Conservation (phyloP, 139 green algal species). For the Haematococcus lacustris region DNA sequence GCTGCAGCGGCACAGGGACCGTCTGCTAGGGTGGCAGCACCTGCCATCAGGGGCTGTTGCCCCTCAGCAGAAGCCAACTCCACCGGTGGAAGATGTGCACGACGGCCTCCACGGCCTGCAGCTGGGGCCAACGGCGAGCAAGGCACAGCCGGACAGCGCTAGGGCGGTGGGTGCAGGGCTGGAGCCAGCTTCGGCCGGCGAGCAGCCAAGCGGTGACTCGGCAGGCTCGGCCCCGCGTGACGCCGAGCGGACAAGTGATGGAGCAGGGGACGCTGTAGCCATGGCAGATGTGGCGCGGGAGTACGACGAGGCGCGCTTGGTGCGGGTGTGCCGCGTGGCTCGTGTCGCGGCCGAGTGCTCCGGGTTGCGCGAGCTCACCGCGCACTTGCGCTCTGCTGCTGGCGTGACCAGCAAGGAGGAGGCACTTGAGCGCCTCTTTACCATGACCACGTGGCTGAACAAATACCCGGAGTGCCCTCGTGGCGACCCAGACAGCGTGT, state of each 20-base stretch:
- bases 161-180: not conserved
- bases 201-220: no score
- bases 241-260: not conserved
- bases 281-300: not conserved
- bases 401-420: not conserved
- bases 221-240: no score
- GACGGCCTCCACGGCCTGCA: not conserved
- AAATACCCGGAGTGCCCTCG: not conserved
- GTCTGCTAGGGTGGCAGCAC: not conserved
- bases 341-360: not conserved
- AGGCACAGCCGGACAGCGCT: not conserved
- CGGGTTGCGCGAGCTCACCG: not conserved
- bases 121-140: no score
- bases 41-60: not conserved
- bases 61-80: not conserved
- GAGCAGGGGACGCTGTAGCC: not conserved
- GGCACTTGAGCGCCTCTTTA: no score
- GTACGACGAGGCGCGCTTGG: not conserved
- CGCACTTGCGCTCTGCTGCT: not conserved
- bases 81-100: not conserved
- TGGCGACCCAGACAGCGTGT: not conserved
- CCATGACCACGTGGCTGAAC: not conserved
- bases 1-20: not conserved
- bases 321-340: constrained; percentile 1
- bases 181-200: not conserved